phyloP scores from a whole-genome alignment of 1,284 basidiomycete species.

The Trichosporon sp. region DNA sequence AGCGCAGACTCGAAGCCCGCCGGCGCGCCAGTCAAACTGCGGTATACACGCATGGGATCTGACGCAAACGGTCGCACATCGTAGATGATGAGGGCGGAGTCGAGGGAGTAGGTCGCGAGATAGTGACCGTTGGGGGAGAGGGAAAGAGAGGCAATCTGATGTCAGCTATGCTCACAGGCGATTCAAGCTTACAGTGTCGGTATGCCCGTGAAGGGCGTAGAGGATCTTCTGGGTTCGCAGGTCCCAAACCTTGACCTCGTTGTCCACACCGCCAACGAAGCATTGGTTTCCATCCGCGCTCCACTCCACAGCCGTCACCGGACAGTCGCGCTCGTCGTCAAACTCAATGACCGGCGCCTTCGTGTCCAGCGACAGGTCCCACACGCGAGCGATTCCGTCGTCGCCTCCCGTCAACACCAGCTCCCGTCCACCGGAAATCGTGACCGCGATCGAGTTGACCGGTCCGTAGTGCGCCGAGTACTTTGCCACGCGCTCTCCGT shows the following conservation, averaged over 20 bases:
- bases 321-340: slow-evolving; percentile 71
- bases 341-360: slow-evolving; percentile 78
- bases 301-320: slow-evolving; percentile 90
- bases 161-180: background rate
- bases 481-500: slow-evolving; percentile 48
- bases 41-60: slow-evolving; percentile 74
- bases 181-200: slow-evolving; percentile 68
- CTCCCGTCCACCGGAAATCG: slow-evolving; percentile 72
- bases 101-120: slow-evolving; percentile 83
- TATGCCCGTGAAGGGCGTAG: slow-evolving; percentile 75
- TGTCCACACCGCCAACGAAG: slow-evolving; percentile 88
- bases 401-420: slow-evolving; percentile 81
- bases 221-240: slow-evolving; percentile 77
- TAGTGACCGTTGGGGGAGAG: slow-evolving; percentile 82
- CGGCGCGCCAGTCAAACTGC: slow-evolving; percentile 77
- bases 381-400: slow-evolving; percentile 83
- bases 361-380: slow-evolving; percentile 76
- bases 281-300: slow-evolving; percentile 81
- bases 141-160: slow-evolving; percentile 69
- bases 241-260: slow-evolving; percentile 90
- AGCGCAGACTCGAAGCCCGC: slow-evolving; percentile 87
- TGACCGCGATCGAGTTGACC: slow-evolving; percentile 82
- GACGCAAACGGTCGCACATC: slow-evolving; percentile 89
- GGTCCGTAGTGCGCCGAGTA: slow-evolving; percentile 76
- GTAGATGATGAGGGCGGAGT: slow-evolving; percentile 81